phyloP scores from a whole-genome alignment of 257 asterid species.

The Paulownia fortunei region DNA sequence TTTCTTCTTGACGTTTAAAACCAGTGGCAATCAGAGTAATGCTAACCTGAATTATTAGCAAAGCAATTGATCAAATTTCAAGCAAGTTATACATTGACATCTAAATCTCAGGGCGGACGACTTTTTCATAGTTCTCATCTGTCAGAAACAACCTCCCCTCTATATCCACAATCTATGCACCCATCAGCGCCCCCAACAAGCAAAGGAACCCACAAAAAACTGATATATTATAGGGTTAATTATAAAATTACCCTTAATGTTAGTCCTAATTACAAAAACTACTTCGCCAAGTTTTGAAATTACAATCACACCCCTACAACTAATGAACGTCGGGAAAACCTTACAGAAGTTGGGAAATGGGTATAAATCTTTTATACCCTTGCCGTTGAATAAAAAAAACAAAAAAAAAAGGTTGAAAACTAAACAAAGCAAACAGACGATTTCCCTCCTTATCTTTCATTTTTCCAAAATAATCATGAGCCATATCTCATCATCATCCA shows the following conservation, averaged over 20 bases:
- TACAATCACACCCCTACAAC: no score
- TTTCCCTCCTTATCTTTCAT: no score
- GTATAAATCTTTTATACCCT: no score
- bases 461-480: no score
- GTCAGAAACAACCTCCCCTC: not conserved
- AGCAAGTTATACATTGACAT: not conserved
- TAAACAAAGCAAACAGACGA: no score
- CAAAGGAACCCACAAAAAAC: not conserved
- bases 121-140: not conserved
- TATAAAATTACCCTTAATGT: not conserved
- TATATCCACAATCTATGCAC: not conserved
- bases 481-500: no score
- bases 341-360: no score
- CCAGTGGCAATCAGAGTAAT: constrained; percentile 99
- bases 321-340: no score
- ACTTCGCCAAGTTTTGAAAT: no score
- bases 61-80: constrained; percentile 15
- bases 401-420: no score
- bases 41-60: constrained; percentile 68
- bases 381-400: no score
- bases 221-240: not conserved
- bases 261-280: not conserved
- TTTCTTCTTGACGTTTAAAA: constrained; percentile 95
- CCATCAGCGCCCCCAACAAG: not conserved
- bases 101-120: not conserved